These are phyloP conservation scores for Ogataea corticis DNA, from an alignment of 805 yeast genomes.

Conservation along the genomic window DNA sequence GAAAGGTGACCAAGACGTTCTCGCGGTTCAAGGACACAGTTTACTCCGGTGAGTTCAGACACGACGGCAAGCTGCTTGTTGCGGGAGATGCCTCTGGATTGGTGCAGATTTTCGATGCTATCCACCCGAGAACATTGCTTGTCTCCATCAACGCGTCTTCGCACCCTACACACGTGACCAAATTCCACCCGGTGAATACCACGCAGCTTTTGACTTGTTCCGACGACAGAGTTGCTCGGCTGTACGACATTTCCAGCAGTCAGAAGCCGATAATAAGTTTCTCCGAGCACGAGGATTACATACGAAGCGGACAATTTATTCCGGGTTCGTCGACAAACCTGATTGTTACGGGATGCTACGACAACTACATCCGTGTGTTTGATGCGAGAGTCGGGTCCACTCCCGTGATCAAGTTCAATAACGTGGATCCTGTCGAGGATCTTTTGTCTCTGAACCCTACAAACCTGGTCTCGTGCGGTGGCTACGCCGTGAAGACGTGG, in stretches of 20 bases:
- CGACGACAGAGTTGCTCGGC: constrained; percentile 83
- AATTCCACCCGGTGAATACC: constrained; percentile 77
- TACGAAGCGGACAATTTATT: constrained; percentile 77
- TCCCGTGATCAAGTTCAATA: constrained; percentile 67
- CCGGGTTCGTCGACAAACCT: constrained; percentile 63
- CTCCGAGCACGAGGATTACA: constrained; percentile 81
- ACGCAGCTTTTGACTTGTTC: constrained; percentile 84
- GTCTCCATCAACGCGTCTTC: constrained; percentile 80
- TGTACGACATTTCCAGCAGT: constrained; percentile 84
- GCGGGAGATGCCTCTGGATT: constrained; percentile 96
- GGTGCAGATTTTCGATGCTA: constrained; percentile 86
- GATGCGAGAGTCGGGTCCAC: constrained; percentile 64
- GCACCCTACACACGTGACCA: constrained; percentile 91
- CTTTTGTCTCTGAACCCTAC: constrained; percentile 73
- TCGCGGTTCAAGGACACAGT: constrained; percentile 89
- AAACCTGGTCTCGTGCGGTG: constrained; percentile 77
- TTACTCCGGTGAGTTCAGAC: constrained; percentile 85
- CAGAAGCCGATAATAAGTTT: constrained; percentile 71
- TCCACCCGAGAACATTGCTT: constrained; percentile 68
- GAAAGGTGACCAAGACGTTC: constrained; percentile 86
- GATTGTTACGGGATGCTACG: constrained; percentile 92
- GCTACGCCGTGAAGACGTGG: constrained; percentile 85
- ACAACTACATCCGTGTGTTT: constrained; percentile 78
- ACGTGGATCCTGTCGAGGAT: constrained; percentile 82
- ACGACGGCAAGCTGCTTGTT: constrained; percentile 86